Evolutionary conservation across 1,284 basidiomycete genomes (phyloP).

Genomic region (Mrakiaceae sp.): DNA sequence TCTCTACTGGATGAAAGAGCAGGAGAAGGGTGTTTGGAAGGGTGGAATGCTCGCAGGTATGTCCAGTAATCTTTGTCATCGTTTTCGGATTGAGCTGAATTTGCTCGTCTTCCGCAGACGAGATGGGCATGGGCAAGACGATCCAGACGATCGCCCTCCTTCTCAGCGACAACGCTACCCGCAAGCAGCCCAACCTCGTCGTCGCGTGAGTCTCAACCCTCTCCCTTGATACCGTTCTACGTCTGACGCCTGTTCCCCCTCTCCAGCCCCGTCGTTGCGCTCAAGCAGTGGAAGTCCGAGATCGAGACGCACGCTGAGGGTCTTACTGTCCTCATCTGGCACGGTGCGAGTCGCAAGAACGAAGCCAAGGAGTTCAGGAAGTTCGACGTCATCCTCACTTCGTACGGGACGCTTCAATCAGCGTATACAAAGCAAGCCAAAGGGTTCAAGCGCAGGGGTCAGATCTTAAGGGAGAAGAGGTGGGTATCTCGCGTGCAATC

Average conservation of each 20-base stretch:
- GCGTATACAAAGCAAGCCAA: constrained; percentile 84
- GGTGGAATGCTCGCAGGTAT: constrained; percentile 79
- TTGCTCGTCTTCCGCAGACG: not conserved
- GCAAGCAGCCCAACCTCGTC: constrained; percentile 72
- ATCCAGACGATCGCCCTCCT: constrained; percentile 93
- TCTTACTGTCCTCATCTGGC: constrained; percentile 71
- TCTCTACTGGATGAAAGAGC: constrained; percentile 89
- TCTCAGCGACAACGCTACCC: constrained; percentile 49
- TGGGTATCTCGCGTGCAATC: not conserved
- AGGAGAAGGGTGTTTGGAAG: constrained; percentile 76
- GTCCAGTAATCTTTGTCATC: not conserved
- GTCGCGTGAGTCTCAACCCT: constrained; percentile 53
- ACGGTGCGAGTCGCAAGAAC: constrained; percentile 52
- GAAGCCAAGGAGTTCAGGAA: constrained; percentile 58
- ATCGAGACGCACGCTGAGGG: constrained; percentile 66
- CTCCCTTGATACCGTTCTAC: not conserved
- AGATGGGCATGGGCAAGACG: constrained; percentile 37
- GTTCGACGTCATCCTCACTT: constrained; percentile 61
- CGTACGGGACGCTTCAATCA: constrained; percentile 76
- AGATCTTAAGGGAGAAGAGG: constrained; percentile 82
- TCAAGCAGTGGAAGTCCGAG: constrained; percentile 98
- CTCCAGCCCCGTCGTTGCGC: constrained; percentile 75
- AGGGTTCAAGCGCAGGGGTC: constrained; percentile 78
- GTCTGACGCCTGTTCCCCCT: constrained; percentile 2
- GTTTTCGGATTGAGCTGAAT: constrained; percentile 22